These are phyloP conservation scores for Cystobasidium tubakii DNA, from an alignment of 768 basidiomycete species.

Conservation along the genomic window DNA sequence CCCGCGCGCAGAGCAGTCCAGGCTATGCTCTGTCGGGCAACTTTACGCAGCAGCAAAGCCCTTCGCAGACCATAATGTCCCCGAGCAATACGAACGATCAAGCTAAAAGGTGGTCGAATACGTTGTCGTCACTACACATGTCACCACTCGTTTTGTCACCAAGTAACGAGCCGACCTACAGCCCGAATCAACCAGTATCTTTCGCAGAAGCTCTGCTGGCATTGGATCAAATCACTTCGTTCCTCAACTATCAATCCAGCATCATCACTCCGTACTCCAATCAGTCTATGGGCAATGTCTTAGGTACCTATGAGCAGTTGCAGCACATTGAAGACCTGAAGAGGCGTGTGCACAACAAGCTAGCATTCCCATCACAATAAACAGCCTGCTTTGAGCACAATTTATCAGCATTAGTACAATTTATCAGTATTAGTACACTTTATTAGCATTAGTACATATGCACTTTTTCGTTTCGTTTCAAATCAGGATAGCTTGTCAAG, in stretches of 20 bases:
- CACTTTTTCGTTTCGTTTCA: too few species aligned
- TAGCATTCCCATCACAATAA: neutral
- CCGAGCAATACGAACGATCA: neutral
- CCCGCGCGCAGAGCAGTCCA: slow-evolving; percentile 12
- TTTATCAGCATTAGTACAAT: too few species aligned
- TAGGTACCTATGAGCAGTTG: slow-evolving; percentile 29
- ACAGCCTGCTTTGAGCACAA: neutral
- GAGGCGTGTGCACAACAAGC: neutral
- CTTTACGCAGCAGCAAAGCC: neutral
- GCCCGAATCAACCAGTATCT: neutral
- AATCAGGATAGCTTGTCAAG: too few species aligned
- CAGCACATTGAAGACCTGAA: slow-evolving; percentile 7
- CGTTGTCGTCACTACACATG: slow-evolving; percentile 12
- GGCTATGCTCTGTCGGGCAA: neutral
- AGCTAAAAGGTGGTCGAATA: neutral
- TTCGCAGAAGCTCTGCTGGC: slow-evolving; percentile 4
- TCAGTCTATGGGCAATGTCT: neutral
- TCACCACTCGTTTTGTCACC: neutral
- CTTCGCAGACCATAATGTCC: neutral
- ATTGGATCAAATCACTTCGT: neutral
- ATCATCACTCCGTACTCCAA: neutral
- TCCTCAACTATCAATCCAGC: neutral
- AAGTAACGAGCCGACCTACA: neutral
- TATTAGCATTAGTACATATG: too few species aligned
- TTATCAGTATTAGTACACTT: too few species aligned